These are phyloP conservation scores for Plasmodium gallinaceum DNA, from an alignment of 169 alveolate genomes.

Conservation along the genomic window DNA sequence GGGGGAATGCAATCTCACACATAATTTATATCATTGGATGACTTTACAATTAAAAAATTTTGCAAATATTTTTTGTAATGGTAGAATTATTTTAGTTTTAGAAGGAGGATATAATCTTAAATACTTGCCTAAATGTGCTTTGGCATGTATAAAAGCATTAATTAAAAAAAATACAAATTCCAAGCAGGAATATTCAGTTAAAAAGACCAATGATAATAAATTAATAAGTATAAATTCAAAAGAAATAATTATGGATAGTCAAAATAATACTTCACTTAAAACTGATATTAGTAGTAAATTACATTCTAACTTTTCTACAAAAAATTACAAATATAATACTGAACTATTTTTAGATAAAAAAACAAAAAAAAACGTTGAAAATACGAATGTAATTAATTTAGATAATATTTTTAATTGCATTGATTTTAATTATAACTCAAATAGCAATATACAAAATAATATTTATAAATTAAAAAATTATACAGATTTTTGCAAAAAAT, in stretches of 20 bases:
- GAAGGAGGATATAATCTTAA: conserved; percentile 94
- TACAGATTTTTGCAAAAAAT: not conserved
- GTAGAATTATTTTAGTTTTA: conserved; percentile 91
- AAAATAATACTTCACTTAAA: too few relatives aligned
- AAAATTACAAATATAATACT: too few relatives aligned
- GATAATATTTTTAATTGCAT: not conserved
- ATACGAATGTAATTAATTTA: not conserved
- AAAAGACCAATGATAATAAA: not conserved
- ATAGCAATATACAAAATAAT: conserved; percentile 11
- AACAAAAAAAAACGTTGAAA: not conserved
- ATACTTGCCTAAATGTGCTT: conserved; percentile 76
- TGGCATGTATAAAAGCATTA: conserved; percentile 76
- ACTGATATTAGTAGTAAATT: too few relatives aligned
- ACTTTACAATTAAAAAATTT: conserved; percentile 89
- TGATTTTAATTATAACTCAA: not conserved
- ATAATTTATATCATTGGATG: conserved; percentile 92
- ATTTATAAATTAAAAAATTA: conserved; percentile 38
- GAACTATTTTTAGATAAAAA: not conserved
- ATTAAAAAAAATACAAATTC: conserved; percentile 66
- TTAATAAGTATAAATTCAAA: not conserved
- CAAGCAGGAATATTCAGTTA: not conserved
- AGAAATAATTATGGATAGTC: too few relatives aligned
- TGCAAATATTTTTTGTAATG: conserved; percentile 92
- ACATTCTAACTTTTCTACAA: too few relatives aligned
- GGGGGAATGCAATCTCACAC: conserved; percentile 88